A percentile compares a stretch with the other conserved stretches of the same genome.
Conservation (phyloP, 2,329 filamentous ascomycete species). For the Ophiostoma montium region DNA sequence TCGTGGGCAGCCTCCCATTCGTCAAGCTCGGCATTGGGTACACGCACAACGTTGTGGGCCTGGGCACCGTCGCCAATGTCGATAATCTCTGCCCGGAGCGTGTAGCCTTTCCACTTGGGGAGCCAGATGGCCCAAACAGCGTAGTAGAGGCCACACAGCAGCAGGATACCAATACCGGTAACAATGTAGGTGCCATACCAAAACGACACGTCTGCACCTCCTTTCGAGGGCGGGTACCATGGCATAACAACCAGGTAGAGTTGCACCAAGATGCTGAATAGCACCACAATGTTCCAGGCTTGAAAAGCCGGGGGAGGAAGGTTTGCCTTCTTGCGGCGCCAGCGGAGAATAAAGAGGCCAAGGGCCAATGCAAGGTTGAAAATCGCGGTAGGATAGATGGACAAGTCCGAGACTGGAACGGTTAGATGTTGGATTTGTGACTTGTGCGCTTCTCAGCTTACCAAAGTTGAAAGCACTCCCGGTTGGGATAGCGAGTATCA, state of each 20-base stretch:
- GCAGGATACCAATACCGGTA: constrained; percentile 41
- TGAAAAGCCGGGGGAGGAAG: constrained; percentile 36
- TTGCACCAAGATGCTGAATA: constrained; percentile 46
- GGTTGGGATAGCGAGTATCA: constrained; percentile 46
- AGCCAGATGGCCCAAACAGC: not conserved
- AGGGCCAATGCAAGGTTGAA: constrained; percentile 43
- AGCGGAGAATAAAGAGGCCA: constrained; percentile 44
- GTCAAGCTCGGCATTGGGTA: not conserved
- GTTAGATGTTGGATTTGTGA: not conserved
- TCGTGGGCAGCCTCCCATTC: not conserved
- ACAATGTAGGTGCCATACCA: constrained; percentile 60
- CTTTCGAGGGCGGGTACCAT: constrained; percentile 53
- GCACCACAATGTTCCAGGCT: constrained; percentile 42
- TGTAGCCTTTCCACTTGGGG: not conserved
- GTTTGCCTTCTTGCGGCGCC: constrained; percentile 35
- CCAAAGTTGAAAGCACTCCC: constrained; percentile 52
- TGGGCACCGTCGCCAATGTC: not conserved
- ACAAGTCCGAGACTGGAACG: constrained; percentile 37
- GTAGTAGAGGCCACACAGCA: not conserved
- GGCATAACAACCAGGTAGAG: constrained; percentile 53
- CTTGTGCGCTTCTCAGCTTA: constrained; percentile 15
- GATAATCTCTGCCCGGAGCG: not conserved
- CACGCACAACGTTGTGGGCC: not conserved
- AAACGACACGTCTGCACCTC: constrained; percentile 55
- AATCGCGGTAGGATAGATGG: constrained; percentile 41